Evolutionary conservation across 306 rosid species (phyloP), one percentile per base, ranked within the genome.

Genomic region (Trifolium repens): DNA sequence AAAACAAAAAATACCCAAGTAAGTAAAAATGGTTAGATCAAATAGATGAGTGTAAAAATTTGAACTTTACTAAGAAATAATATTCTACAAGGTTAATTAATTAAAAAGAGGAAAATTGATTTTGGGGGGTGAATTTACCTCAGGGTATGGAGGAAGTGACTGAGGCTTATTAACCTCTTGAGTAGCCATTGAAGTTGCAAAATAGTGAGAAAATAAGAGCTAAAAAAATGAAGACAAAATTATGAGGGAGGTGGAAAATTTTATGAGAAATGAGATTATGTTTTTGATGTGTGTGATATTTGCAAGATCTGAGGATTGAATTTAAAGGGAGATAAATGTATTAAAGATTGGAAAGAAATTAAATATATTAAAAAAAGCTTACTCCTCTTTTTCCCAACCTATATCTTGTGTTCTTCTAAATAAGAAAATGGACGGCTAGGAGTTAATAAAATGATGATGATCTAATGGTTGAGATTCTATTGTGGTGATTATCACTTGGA

Each of bases 61-160:
- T 16, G 11, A 65, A 6, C 35, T 58, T 71, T 13, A 17, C 26
- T 0, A 2, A 6, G 57, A 58, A 65, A 74, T 40, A 8, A 19
- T 50, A 30, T 32, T 32, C 7, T 32, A 32, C 16, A 46, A 4
- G 35, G 35, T 4, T 4, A 32, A 39, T n/a, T 4, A 74, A 58
- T 0, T n/a, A 13, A 16, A 44, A 12, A 14, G n/a, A 8, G 40
- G 13, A 16, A 55, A 9, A 3, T 39, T 30, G n/a, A 4, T 2
- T 67, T 14, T 27, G 67, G 53, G 53, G 5, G 2, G 47, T 47
- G 35, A 26, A 9, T 11, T 79, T 82, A 93, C 97, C 98, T 93
- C 87, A 26, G 98, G 91, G 80, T 93, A 93, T 47, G 96, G 89
- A 76, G 91, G 96, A 44, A 93, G 92, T 8, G 97, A 81, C 7